These are phyloP conservation scores for Mortierella sp. DNA, from an alignment of 371 early-diverging fungal species.

Conservation along the genomic window DNA sequence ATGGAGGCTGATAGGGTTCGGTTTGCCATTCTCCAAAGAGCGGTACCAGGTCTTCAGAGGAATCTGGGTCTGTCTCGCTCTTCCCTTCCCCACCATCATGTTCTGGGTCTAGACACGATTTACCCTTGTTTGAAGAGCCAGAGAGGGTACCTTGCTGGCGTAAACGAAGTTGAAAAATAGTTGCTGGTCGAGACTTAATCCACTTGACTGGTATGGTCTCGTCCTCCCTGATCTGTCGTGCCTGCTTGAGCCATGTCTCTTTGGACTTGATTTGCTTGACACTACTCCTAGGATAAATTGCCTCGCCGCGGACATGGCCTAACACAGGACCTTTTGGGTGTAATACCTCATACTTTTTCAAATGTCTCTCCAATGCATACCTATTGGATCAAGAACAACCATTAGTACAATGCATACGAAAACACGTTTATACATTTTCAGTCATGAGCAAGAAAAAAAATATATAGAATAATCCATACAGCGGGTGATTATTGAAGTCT, in stretches of 20 bases:
- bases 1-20: constrained; percentile 66
- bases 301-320: constrained; percentile 80
- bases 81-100: constrained; percentile 10
- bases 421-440: neutral
- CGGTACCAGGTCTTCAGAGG: constrained; percentile 33
- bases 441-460: neutral
- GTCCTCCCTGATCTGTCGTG: constrained; percentile 59
- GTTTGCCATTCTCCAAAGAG: constrained; percentile 95
- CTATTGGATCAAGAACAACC: constrained; percentile 24
- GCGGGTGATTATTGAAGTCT: constrained; percentile 83
- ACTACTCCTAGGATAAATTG: constrained; percentile 80
- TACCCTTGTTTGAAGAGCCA: constrained; percentile 40
- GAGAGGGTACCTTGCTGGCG: constrained; percentile 59
- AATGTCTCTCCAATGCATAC: constrained; percentile 84
- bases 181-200: constrained; percentile 72
- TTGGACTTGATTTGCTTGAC: constrained; percentile 67
- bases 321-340: constrained; percentile 72
- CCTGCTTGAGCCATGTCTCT: constrained; percentile 77
- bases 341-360: constrained; percentile 79
- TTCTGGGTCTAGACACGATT: constrained; percentile 19
- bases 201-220: constrained; percentile 66
- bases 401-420: neutral
- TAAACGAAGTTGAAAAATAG: constrained; percentile 63
- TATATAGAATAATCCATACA: constrained; percentile 56
- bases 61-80: constrained; percentile 12